Conservation (phyloP, 257 asterid species). For the Euphrasia confusa region DNA sequence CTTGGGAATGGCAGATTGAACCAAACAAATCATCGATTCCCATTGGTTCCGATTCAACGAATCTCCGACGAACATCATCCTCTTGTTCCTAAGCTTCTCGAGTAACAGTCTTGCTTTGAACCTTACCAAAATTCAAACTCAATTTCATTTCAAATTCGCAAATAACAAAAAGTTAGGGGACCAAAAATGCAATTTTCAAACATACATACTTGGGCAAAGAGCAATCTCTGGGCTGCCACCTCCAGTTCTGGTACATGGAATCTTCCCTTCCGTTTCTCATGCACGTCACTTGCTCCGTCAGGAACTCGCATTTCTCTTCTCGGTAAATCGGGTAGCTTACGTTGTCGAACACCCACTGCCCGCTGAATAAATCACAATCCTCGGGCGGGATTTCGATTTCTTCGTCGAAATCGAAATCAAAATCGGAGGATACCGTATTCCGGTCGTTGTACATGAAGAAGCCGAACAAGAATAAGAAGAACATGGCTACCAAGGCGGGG, state of each 20-base stretch:
- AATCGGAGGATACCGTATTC: not conserved
- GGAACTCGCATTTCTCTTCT: slow-evolving; percentile 63
- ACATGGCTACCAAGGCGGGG: slow-evolving; percentile 51
- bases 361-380: slow-evolving; percentile 62
- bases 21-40: slow-evolving; percentile 91
- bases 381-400: slow-evolving; percentile 50
- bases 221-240: slow-evolving; percentile 87
- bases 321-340: slow-evolving; percentile 51
- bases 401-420: slow-evolving; percentile 18
- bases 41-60: slow-evolving; percentile 83
- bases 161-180: too few relatives aligned
- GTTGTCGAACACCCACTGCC: slow-evolving; percentile 73
- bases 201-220: slow-evolving; percentile 67
- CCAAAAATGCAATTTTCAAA: not conserved
- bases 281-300: slow-evolving; percentile 84
- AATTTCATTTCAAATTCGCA: too few relatives aligned
- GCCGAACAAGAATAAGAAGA: slow-evolving; percentile 70
- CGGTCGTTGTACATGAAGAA: slow-evolving; percentile 85
- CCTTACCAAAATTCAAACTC: slow-evolving; percentile 24
- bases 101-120: slow-evolving; percentile 59
- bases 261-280: slow-evolving; percentile 68
- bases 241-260: slow-evolving; percentile 71
- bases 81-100: slow-evolving; percentile 77
- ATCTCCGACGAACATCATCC: slow-evolving; percentile 89
- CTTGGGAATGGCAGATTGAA: slow-evolving; percentile 50